Conservation (phyloP, 129 eudicot species). For the Pittosporum tobira region DNA sequence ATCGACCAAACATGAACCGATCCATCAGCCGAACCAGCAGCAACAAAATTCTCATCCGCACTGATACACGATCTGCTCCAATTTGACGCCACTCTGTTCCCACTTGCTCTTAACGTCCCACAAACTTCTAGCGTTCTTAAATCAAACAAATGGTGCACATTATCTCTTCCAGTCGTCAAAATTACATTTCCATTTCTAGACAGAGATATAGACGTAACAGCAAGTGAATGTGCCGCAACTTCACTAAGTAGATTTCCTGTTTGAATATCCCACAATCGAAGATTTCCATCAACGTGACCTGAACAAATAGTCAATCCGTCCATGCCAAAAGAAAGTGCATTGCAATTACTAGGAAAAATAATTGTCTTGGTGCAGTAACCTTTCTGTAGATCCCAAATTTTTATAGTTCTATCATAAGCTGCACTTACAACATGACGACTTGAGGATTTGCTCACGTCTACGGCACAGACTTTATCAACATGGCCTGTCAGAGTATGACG, state of each 20-base stretch:
- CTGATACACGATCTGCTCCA: constrained; percentile 98
- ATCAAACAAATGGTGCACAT: constrained; percentile 78
- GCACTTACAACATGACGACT: constrained; percentile 67
- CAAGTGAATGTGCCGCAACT: constrained; percentile 77
- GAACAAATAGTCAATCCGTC: constrained; percentile 89
- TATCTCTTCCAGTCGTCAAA: constrained; percentile 90
- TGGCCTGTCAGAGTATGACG: constrained; percentile 82
- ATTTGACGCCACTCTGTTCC: constrained; percentile 83
- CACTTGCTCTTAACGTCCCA: constrained; percentile 59
- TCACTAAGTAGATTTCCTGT: constrained; percentile 70
- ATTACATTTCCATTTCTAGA: constrained; percentile 71
- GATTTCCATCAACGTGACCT: constrained; percentile 88
- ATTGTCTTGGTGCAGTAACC: constrained; percentile 81
- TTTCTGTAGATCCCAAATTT: constrained; percentile 84
- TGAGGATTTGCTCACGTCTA: constrained; percentile 61
- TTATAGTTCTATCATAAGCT: constrained; percentile 89
- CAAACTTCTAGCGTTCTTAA: constrained; percentile 68
- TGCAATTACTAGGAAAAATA: constrained; percentile 75
- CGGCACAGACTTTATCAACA: constrained; percentile 77
- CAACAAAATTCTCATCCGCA: constrained; percentile 80
- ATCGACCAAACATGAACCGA: constrained; percentile 74
- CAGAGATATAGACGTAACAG: constrained; percentile 71
- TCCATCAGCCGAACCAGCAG: constrained; percentile 95
- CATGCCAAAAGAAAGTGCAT: constrained; percentile 57
- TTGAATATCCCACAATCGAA: constrained; percentile 79